A percentile compares a stretch with the other conserved stretches of the same genome.
Conservation (phyloP, 2,329 filamentous ascomycete species). For the Penicillium nordicum region DNA sequence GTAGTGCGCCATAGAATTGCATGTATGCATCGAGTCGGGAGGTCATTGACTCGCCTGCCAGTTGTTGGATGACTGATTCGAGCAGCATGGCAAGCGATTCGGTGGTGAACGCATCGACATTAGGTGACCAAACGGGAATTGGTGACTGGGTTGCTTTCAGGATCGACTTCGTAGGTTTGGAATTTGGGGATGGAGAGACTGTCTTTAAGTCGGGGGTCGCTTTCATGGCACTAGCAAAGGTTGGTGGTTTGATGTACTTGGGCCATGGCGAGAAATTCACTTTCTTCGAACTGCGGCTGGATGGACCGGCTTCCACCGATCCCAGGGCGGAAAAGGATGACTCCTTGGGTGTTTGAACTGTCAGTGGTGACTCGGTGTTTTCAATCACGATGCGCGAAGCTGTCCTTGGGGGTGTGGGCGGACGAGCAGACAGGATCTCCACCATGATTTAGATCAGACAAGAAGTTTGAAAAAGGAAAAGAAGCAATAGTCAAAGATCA, state of each 20-base stretch:
- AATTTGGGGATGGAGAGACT: conserved; percentile 49
- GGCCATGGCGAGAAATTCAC: conserved; percentile 62
- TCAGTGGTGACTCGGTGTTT: conserved; percentile 37
- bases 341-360: conserved; percentile 40
- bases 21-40: conserved; percentile 82
- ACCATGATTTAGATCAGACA: conserved; percentile 37
- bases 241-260: conserved; percentile 51
- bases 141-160: conserved; percentile 63
- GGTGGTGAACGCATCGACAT: conserved; percentile 48
- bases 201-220: conserved; percentile 46
- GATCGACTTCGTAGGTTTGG: conserved; percentile 67
- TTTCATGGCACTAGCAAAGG: conserved; percentile 30
- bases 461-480: conserved; percentile 8
- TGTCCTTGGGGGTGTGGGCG: conserved; percentile 55
- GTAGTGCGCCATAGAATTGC: conserved; percentile 70
- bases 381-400: conserved; percentile 28
- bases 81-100: conserved; percentile 73
- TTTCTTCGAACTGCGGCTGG: conserved; percentile 49
- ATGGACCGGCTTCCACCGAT: conserved; percentile 33
- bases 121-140: conserved; percentile 41
- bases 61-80: conserved; percentile 76
- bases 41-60: conserved; percentile 69
- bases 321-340: conserved; percentile 43
- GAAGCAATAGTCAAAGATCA: conserved; percentile 24
- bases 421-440: conserved; percentile 49